phyloP scores from a whole-genome alignment of 2,329 filamentous ascomycete species.

The Colletotrichum zoysiae region DNA sequence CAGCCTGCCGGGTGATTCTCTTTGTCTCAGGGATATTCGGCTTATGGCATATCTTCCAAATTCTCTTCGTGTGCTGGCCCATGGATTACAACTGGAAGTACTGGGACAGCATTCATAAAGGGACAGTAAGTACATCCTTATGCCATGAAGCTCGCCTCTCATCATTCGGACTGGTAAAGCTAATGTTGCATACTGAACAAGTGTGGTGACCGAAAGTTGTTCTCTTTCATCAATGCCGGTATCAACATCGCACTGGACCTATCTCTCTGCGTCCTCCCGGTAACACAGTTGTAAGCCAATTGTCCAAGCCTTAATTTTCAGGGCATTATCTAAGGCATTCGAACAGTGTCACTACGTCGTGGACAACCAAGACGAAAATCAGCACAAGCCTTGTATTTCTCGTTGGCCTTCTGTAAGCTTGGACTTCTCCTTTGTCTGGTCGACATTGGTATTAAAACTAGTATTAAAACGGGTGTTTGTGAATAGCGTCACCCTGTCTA shows the following conservation, averaged over 20 bases:
- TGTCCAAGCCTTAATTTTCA: rapidly evolving
- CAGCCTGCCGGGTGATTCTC: neutral
- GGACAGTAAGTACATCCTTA: neutral
- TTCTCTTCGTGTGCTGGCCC: neutral
- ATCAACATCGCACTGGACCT: slow-evolving; percentile 3
- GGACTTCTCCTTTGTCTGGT: too few species aligned
- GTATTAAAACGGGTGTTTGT: too few species aligned
- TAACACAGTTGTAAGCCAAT: neutral
- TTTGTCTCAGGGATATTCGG: neutral
- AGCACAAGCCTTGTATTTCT: neutral
- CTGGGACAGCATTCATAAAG: neutral
- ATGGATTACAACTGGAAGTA: neutral
- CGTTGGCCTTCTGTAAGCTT: neutral
- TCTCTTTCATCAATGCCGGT: neutral
- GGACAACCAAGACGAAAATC: neutral
- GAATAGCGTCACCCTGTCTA: neutral
- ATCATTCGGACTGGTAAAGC: neutral
- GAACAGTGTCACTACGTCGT: neutral
- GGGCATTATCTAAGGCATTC: neutral
- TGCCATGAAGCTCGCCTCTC: neutral
- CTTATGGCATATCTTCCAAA: neutral
- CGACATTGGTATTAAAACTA: too few species aligned
- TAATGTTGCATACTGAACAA: neutral
- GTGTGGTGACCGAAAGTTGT: neutral
- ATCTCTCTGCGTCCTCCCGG: neutral